Percentiles rank a stretch among this genome's conserved stretches.
These are phyloP conservation scores for Agaricus blazei DNA, from an alignment of 768 basidiomycete species.

Conservation along the genomic window DNA sequence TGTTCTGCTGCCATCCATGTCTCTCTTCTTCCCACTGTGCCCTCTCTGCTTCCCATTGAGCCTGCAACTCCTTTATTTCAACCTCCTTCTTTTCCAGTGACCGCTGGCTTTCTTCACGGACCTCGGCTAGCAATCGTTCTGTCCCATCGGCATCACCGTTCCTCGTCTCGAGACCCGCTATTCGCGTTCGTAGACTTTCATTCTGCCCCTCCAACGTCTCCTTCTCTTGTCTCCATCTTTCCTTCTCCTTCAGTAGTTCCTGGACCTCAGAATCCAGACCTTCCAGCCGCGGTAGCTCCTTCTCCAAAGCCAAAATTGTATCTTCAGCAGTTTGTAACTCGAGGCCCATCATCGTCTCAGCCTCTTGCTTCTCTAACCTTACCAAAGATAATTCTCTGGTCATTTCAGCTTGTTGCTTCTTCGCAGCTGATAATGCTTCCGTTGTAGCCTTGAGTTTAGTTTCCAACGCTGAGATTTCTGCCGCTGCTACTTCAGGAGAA, in stretches of 20 bases:
- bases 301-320: slow-evolving; percentile 51
- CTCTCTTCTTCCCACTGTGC: slow-evolving; percentile 47
- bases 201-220: slow-evolving; percentile 34
- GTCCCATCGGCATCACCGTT: slow-evolving; percentile 33
- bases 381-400: slow-evolving; percentile 57
- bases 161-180: slow-evolving; percentile 31
- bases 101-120: slow-evolving; percentile 23
- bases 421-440: slow-evolving; percentile 50
- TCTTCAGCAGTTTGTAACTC: slow-evolving; percentile 68
- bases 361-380: slow-evolving; percentile 62
- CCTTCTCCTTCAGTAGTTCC: slow-evolving; percentile 43
- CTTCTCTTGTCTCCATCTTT: slow-evolving; percentile 46
- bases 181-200: slow-evolving; percentile 34
- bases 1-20: slow-evolving; percentile 42
- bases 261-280: slow-evolving; percentile 43
- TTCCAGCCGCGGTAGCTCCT: slow-evolving; percentile 47
- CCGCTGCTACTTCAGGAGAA: slow-evolving; percentile 36
- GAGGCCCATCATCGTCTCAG: slow-evolving; percentile 58
- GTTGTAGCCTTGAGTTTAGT: slow-evolving; percentile 60
- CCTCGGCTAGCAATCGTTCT: slow-evolving; percentile 31
- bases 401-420: slow-evolving; percentile 58
- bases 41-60: slow-evolving; percentile 39
- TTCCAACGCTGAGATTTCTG: slow-evolving; percentile 52
- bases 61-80: slow-evolving; percentile 30
- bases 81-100: slow-evolving; percentile 38